Percentiles rank a stretch among this genome's conserved stretches.
phyloP scores from a whole-genome alignment of 2,329 filamentous ascomycete genomes.

The Periconia macrospinosa region DNA sequence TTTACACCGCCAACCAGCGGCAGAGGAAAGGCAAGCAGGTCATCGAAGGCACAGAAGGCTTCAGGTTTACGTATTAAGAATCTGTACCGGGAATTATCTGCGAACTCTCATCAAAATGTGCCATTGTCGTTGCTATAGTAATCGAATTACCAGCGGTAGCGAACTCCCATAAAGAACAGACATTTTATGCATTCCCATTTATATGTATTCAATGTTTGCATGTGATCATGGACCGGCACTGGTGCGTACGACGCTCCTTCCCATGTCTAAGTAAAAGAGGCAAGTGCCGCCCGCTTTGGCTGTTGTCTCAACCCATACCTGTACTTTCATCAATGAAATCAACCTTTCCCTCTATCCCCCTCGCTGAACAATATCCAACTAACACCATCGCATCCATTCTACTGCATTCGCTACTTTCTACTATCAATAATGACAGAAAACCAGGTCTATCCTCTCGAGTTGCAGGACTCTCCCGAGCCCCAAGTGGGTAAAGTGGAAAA shows the following conservation, averaged over 20 bases:
- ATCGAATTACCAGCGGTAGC: no score
- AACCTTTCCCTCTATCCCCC: not conserved
- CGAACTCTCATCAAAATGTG: no score
- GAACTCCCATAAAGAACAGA: no score
- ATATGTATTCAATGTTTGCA: no score
- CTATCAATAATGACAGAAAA: not conserved
- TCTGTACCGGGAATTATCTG: not conserved
- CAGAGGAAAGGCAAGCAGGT: slow-evolving; percentile 52
- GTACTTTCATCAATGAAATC: no score
- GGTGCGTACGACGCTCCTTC: not conserved
- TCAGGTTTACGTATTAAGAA: slow-evolving; percentile 49
- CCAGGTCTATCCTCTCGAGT: not conserved
- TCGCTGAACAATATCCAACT: not conserved
- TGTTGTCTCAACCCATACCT: not conserved
- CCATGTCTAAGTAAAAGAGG: not conserved
- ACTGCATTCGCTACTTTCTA: not conserved
- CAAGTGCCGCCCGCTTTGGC: not conserved
- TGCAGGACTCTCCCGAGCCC: not conserved
- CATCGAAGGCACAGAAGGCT: slow-evolving; percentile 55
- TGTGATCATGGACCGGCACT: not conserved
- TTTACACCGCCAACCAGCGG: slow-evolving; percentile 54
- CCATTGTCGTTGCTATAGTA: no score
- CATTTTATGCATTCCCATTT: not conserved
- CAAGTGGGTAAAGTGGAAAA: not conserved
- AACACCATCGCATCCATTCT: not conserved